A percentile compares a stretch with the other conserved stretches of the same genome.
These are phyloP conservation scores for Pogostemon cablin DNA, from an alignment of 257 asterid genomes.

Conservation along the genomic window DNA sequence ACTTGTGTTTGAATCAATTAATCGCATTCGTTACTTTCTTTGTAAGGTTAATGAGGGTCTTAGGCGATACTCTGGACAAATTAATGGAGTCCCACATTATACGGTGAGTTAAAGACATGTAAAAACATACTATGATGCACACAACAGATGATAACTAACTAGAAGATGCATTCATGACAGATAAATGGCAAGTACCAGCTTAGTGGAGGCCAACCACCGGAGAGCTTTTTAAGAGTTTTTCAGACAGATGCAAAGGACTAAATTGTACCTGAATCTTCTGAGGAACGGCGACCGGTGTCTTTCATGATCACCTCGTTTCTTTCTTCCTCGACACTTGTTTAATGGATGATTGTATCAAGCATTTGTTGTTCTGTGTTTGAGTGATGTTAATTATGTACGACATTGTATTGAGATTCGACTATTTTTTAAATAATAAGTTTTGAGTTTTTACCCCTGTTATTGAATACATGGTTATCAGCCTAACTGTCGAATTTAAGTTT, in stretches of 20 bases:
- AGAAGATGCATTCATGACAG: constrained; percentile 35
- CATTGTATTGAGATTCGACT: too few relatives aligned
- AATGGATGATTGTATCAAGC: neutral
- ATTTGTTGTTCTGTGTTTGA: neutral
- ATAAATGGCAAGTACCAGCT: constrained; percentile 65
- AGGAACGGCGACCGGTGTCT: neutral
- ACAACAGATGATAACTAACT: neutral
- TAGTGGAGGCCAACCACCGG: constrained; percentile 87
- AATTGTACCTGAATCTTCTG: neutral
- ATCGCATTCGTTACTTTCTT: neutral
- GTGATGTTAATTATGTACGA: neutral
- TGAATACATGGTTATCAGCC: too few relatives aligned
- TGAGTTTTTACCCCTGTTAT: too few relatives aligned
- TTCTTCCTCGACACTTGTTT: neutral
- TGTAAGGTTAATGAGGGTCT: constrained; percentile 67
- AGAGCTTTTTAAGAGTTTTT: constrained; percentile 62
- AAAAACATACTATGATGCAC: neutral
- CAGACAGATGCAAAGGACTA: constrained; percentile 45
- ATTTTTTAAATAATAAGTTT: too few relatives aligned
- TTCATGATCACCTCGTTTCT: neutral
- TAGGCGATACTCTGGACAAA: constrained; percentile 47
- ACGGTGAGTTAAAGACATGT: constrained; percentile 48
- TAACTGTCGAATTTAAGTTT: too few relatives aligned
- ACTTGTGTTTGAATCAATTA: neutral
- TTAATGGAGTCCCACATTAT: constrained; percentile 75